Base-by-base conservation (phyloP, 768 basidiomycete genomes). In the Macrolepiota albuminosa region DNA sequence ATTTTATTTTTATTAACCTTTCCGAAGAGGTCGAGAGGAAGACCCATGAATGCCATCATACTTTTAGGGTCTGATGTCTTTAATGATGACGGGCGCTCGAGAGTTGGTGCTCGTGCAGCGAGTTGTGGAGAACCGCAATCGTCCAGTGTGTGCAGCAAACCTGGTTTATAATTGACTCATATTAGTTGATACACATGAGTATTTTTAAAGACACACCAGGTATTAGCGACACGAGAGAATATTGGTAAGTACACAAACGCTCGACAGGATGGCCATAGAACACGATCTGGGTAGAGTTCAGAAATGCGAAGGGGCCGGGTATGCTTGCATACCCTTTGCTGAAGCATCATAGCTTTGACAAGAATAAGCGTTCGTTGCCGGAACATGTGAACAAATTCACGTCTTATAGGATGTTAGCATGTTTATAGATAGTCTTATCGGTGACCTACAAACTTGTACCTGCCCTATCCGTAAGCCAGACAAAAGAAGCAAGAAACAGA, bases 201-300 rank as follows among this genome's bases (percentile, higher is more conserved):
- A 3, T 2, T 6, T 42, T 16, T 4, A 37, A 21, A 11, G n/a
- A 68, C 81, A 50, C 54, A 92, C 93, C 91, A 10, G 96, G 96
- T 61, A 98, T 81, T 8, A 98, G 79, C 0, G 96, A 94, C 50
- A 97, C 84, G n/a, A 98, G 80, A 0, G 95, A 96, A 71, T 99
- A 99, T 71, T 99, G 97, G 69, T 93, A 98, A 29, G 95, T 98
- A 75, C 96, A 98, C 21, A 99, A 75, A 49, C 87, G 86, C 73
- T 99, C 97, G 2, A 98, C 96, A 0, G 96, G 96, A 68, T 96
- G 93, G 6, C 95, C 95, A 67, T 84, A 97, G 72, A 99, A 95
- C 87, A 98, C 89, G 60, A 98, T 90, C 94, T 96, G 68, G 53
- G 6, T 31, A 46, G 9, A 39, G n/a, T 14, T 58, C 29, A 58